Evolutionary conservation across 192 early-diverging fungal species (phyloP).

Genomic region (Lunasporangiospora selenospora): DNA sequence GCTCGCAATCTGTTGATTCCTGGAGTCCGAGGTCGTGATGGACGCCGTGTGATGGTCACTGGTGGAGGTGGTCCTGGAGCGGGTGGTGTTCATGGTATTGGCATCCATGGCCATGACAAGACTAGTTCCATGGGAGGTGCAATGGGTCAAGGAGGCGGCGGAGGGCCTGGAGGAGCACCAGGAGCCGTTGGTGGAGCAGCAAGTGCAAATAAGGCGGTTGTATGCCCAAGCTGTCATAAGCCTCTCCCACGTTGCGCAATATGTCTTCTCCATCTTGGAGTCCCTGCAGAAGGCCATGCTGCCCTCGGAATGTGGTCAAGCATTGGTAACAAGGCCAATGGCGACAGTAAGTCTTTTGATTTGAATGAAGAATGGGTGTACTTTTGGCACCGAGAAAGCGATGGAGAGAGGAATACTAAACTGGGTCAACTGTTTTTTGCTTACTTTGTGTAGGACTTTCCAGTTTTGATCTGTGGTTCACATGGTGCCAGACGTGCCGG

Average conservation of each 20-base stretch:
- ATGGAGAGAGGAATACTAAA: no score
- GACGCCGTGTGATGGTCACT: conserved; percentile 50
- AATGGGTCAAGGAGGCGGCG: conserved; percentile 13
- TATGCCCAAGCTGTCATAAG: conserved; percentile 69
- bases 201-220: conserved; percentile 55
- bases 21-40: conserved; percentile 54
- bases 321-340: conserved; percentile 36
- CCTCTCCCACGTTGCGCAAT: conserved; percentile 69
- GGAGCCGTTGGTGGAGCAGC: conserved; percentile 2
- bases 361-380: no score
- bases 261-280: conserved; percentile 70
- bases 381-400: no score
- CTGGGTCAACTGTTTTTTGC: not conserved
- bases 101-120: conserved; percentile 43
- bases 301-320: conserved; percentile 37
- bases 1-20: conserved; percentile 60
- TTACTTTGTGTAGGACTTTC: conserved; percentile 45
- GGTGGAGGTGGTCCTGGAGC: conserved; percentile 20
- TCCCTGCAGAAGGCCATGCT: conserved; percentile 61
- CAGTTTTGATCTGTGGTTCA: conserved; percentile 92
- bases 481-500: conserved; percentile 97
- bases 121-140: conserved; percentile 37
- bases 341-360: conserved; percentile 31
- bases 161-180: conserved; percentile 6
- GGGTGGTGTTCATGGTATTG: conserved; percentile 5